Percentiles rank a stretch among this genome's conserved stretches.
These are phyloP conservation scores for Geosiphon pyriformis DNA, from an alignment of 192 early-diverging fungal species.

Conservation along the genomic window DNA sequence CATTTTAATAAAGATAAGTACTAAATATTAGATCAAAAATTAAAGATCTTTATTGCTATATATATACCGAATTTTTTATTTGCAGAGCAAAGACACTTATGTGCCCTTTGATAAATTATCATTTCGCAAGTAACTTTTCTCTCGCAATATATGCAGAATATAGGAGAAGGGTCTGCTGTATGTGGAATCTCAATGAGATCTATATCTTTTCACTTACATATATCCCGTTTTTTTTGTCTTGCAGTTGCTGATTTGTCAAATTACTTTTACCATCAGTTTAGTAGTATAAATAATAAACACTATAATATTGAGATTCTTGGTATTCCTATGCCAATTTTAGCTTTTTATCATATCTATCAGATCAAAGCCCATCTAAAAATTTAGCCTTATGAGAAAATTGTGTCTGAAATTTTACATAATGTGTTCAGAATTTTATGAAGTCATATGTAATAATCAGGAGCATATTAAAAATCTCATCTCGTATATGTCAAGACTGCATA, in stretches of 20 bases:
- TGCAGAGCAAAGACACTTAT: background rate
- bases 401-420: no score
- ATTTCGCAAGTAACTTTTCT: constrained; percentile 6
- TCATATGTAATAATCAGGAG: no score
- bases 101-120: background rate
- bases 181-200: background rate
- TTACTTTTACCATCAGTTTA: background rate
- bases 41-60: no score
- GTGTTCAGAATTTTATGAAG: no score
- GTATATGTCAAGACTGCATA: no score
- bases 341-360: background rate
- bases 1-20: background rate
- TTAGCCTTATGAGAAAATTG: no score
- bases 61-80: no score
- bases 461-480: no score
- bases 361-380: background rate
- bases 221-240: background rate
- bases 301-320: background rate
- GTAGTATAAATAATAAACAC: background rate
- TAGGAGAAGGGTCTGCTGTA: constrained; percentile 4
- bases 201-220: constrained; percentile 1
- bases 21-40: no score
- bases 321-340: constrained; percentile 6
- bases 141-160: background rate
- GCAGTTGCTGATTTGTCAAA: background rate